Evolutionary conservation across 1,284 basidiomycete genomes (phyloP), one percentile per base, ranked within the genome.

Genomic region (Ceratobasidium sp.): DNA sequence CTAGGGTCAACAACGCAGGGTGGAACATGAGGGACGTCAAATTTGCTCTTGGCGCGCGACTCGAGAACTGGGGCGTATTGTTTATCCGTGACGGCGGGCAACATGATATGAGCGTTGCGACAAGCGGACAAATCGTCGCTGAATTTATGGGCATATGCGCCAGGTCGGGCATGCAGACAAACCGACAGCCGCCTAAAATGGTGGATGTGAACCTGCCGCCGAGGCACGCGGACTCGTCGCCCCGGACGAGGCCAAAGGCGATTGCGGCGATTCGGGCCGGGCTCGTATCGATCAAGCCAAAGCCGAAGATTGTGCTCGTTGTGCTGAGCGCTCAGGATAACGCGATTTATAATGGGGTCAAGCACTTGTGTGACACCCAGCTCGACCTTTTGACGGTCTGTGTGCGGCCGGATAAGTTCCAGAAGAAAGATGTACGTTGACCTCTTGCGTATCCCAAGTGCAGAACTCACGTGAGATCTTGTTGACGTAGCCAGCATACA

Each of bases 331-430:
- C 85, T 78, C 87, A 87, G 0, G 91, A 94, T 82, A 90, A 89
- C 71, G 87, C 89, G 70, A 82, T 94, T 11, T 94, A 94, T 82
- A 85, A 89, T 3, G 90, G 90, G 0, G 81, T 94, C 81, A 94
- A 94, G 83, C 87, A 89, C 79, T 85, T 92, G 1, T 90, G 89
- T 80, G 93, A 94, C 80, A 85, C 88, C 59, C 82, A 85, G 65
- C 83, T 93, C 56, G 92, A 91, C 79, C 82, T 94, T 32, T 86
- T 88, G 13, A 91, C 90, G 9, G 88, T 93, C 4, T 94, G 92
- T 78, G 90, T 91, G 52, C 91, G 91, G 77, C 84, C 88, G 0
- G 80, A 82, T 32, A 93, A 92, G 81, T 87, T 93, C 80, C 84
- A 86, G 70, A 89, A 89, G 81, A 88, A 90, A 76, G 88, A 83